phyloP scores from a whole-genome alignment of 257 asterid genomes.

The Solanum lycopersicoides region DNA sequence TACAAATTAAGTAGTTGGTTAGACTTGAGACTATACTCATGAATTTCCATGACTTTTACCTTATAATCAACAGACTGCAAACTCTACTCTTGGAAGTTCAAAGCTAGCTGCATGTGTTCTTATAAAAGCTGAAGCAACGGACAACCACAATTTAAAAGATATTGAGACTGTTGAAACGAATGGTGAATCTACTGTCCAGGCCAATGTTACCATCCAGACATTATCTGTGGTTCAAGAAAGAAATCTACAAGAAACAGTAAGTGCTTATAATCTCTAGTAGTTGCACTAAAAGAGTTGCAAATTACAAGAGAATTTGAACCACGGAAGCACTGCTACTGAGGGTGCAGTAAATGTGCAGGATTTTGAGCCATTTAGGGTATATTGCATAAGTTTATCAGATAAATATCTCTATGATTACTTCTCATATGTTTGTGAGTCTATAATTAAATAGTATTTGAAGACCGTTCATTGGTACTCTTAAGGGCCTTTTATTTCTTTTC shows the following conservation, averaged over 20 bases:
- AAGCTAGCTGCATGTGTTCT: background rate
- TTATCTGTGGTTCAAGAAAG: background rate
- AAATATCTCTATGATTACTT: background rate
- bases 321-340: background rate
- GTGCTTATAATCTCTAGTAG: background rate
- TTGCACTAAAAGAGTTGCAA: background rate
- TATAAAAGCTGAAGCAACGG: background rate
- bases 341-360: background rate
- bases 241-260: background rate
- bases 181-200: background rate
- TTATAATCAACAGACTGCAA: background rate
- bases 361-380: background rate
- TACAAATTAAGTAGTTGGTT: background rate
- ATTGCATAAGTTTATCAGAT: background rate
- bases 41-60: background rate
- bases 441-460: background rate
- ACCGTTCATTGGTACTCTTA: background rate
- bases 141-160: background rate
- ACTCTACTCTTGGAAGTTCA: background rate
- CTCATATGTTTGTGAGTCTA: background rate
- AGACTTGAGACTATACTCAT: background rate
- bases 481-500: background rate
- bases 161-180: background rate
- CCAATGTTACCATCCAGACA: background rate
- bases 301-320: background rate